These are phyloP conservation scores for Coccomyxa sp. DNA, from an alignment of 139 green algal species.

Conservation along the genomic window DNA sequence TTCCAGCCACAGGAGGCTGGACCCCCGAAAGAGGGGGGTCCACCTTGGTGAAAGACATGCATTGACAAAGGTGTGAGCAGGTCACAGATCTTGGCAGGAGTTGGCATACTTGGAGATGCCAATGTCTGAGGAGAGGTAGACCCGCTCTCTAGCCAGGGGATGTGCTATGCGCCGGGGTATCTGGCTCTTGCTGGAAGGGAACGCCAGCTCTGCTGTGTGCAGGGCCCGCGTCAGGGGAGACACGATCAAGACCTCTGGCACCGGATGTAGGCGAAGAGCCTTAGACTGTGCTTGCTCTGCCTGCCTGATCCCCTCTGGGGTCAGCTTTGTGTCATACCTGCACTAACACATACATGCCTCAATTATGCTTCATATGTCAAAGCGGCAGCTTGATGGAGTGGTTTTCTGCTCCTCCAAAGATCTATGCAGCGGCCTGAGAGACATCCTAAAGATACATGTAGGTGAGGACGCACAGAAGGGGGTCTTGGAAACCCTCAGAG, in stretches of 20 bases:
- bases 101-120: constrained; percentile 18
- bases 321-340: constrained; percentile 52
- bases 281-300: neutral
- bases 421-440: too few species aligned
- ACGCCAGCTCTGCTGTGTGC: constrained; percentile 55
- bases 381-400: too few species aligned
- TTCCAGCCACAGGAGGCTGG: neutral
- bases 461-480: constrained; percentile 24
- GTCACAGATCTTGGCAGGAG: neutral
- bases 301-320: constrained; percentile 6
- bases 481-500: constrained; percentile 27
- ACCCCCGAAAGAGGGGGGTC: neutral
- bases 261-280: neutral
- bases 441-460: too few species aligned
- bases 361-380: too few species aligned
- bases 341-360: neutral
- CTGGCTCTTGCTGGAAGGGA: constrained; percentile 16
- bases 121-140: constrained; percentile 56
- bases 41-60: constrained; percentile 2
- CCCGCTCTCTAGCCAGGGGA: constrained; percentile 46
- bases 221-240: constrained; percentile 56
- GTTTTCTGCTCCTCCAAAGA: too few species aligned
- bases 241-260: constrained; percentile 38
- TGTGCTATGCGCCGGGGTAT: constrained; percentile 25
- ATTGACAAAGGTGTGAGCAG: constrained; percentile 1